phyloP scores from a whole-genome alignment of 441 rosid genomes.

The Gossypium schwendimanii region DNA sequence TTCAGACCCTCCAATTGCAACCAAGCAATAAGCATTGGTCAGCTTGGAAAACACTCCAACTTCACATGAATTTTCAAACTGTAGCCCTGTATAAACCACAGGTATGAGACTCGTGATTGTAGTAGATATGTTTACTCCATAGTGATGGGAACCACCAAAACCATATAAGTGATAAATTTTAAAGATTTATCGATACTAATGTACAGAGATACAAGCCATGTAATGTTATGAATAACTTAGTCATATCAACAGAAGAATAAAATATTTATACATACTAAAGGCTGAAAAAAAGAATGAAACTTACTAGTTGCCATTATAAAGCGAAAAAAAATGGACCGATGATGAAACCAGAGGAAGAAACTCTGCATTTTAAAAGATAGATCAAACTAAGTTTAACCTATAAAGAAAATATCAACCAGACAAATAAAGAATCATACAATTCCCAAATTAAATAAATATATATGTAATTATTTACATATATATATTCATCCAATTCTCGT shows the following conservation, averaged over 20 bases:
- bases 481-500: not conserved
- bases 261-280: not conserved
- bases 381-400: not conserved
- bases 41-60: constrained; percentile 95
- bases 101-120: not conserved
- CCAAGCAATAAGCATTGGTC: constrained; percentile 92
- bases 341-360: not conserved
- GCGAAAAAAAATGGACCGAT: not conserved
- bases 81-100: constrained; percentile 48
- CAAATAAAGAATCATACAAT: not conserved
- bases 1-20: constrained; percentile 87
- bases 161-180: not conserved
- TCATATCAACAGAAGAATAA: not conserved
- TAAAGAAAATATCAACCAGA: not conserved
- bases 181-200: not conserved
- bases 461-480: too few relatives aligned
- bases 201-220: not conserved
- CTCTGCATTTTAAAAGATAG: not conserved
- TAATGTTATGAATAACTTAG: not conserved
- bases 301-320: constrained; percentile 8
- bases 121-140: not conserved
- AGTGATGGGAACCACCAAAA: not conserved
- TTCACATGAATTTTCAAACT: constrained; percentile 85
- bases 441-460: not conserved
- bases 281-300: not conserved